phyloP scores from a whole-genome alignment of 345 rosid species.

The Mangifera indica region DNA sequence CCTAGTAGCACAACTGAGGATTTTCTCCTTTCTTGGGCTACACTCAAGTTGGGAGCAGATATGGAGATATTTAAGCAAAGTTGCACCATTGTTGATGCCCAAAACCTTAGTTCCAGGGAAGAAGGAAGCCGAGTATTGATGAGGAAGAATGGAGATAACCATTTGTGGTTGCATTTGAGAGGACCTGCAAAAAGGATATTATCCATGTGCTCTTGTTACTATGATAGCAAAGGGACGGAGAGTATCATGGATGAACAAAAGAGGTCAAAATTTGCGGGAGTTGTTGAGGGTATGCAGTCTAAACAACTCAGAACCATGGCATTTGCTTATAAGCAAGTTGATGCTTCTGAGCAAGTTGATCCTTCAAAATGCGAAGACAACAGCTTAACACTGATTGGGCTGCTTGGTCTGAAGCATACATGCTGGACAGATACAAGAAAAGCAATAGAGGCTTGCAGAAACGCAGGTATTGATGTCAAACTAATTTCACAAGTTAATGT shows the following conservation, averaged over 20 bases:
- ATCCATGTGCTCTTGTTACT: neutral
- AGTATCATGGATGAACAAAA: neutral
- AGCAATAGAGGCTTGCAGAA: constrained; percentile 1
- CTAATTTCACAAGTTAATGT: constrained; percentile 12
- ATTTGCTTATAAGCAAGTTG: constrained; percentile 15
- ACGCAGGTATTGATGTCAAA: constrained; percentile 9
- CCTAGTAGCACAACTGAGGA: neutral
- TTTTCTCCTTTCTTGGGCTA: constrained; percentile 3
- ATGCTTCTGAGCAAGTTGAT: constrained; percentile 2
- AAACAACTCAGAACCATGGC: constrained; percentile 2
- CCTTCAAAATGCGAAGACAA: neutral
- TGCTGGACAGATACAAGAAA: neutral
- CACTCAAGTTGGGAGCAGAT: neutral
- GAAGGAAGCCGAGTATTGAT: neutral
- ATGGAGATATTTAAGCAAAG: constrained; percentile 8
- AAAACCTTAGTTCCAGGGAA: neutral
- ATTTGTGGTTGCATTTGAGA: constrained; percentile 8
- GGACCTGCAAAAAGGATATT: constrained; percentile 14
- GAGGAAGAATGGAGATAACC: neutral
- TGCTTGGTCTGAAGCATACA: constrained; percentile 9
- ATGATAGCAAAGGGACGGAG: neutral
- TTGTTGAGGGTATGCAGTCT: constrained; percentile 4
- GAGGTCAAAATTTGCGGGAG: neutral
- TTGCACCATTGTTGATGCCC: neutral
- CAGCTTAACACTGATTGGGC: constrained; percentile 7